Conservation (phyloP, 768 basidiomycete species). For the Austroboletus festivus region DNA sequence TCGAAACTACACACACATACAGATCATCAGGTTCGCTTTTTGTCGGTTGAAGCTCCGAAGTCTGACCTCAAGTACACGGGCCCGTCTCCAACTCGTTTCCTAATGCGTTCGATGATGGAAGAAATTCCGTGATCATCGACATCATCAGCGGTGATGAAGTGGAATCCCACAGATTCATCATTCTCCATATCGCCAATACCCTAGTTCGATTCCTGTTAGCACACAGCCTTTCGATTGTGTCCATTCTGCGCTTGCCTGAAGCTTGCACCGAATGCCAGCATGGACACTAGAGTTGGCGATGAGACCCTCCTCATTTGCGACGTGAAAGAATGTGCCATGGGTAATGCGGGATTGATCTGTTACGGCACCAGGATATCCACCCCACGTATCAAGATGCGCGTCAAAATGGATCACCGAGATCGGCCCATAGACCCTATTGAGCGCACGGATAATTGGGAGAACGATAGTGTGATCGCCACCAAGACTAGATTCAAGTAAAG, state of each 20-base stretch:
- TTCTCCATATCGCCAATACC: constrained; percentile 43
- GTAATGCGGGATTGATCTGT: constrained; percentile 67
- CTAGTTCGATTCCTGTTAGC: constrained; percentile 7
- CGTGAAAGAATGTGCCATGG: constrained; percentile 84
- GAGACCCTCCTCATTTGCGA: constrained; percentile 75
- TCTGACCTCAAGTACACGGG: constrained; percentile 72
- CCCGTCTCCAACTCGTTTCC: constrained; percentile 63
- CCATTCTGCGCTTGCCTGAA: constrained; percentile 45
- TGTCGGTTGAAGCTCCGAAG: background rate
- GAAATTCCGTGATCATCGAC: constrained; percentile 76
- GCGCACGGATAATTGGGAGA: constrained; percentile 77
- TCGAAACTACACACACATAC: constrained; percentile 48
- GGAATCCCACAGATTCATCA: constrained; percentile 73
- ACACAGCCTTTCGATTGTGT: background rate
- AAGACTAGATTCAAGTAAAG: constrained; percentile 30
- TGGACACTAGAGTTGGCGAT: constrained; percentile 75
- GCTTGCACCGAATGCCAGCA: constrained; percentile 80
- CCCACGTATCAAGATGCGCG: constrained; percentile 67
- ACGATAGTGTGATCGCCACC: constrained; percentile 92
- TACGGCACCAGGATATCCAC: constrained; percentile 35
- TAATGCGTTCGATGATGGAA: constrained; percentile 69
- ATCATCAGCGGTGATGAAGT: constrained; percentile 76
- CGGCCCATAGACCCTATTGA: constrained; percentile 77
- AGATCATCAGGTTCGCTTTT: background rate
- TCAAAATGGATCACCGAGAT: constrained; percentile 85